Base-by-base conservation (phyloP, 257 asterid genomes). In the Thymus mandschuricus region DNA sequence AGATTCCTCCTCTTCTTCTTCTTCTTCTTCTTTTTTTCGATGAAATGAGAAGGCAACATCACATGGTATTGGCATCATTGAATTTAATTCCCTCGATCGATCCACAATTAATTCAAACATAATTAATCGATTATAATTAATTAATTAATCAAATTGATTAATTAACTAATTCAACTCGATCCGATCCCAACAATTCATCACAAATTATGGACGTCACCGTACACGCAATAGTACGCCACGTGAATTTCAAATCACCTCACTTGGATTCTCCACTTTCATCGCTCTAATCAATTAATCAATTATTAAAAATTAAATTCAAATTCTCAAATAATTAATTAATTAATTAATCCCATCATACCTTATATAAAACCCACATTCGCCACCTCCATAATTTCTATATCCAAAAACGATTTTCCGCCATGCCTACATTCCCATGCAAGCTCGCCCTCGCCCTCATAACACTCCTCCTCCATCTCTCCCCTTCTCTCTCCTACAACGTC, bases 401-500 rank as follows among this genome's bases (percentile, higher is more conserved):
- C 10, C 11, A 31, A 28, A 33, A 59, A 2, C 1, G 3, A 12
- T 10, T 69, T 28, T 65, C 70, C n/a, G 38, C 50, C 15, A 3
- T 1, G 84, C 56, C 78, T 7, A 1, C 76, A 8, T 56, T 56
- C 66, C 72, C 58, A 9, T 21, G 62, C 45, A 44, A 64, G 8
- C 3, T 72, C 15, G 1, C 29, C 11, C 55, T 77, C 9, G 15
- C 66, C 60, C 8, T 75, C 0, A 8, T 82, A 38, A 38, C 41
- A 38, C 41, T 38, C 7, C 34, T 48, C 27, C 2, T 76, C 1
- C 65, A 56, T 0, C 33, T 73, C 9, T 67, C 75, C 15, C 72
- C 77, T 29, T 8, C 74, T 21, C 27, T 68, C 35, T 90, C 92
- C 57, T 85, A 85, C 64, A 88, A 86, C 68, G 96, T 89, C 1